phyloP scores from a whole-genome alignment of 2,329 filamentous ascomycete species.

The Ophiostoma piceae region DNA sequence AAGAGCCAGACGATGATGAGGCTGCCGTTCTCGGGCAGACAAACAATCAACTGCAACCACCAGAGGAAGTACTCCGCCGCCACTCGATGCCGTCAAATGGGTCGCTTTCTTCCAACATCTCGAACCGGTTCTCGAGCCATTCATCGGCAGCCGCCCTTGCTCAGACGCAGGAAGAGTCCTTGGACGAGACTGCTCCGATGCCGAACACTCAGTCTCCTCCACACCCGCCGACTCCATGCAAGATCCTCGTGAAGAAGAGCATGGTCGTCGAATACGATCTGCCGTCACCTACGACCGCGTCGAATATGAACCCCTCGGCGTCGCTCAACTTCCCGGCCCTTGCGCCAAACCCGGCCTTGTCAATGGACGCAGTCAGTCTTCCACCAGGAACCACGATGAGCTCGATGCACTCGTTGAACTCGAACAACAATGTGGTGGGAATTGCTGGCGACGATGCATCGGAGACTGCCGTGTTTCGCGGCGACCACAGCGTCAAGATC shows the following conservation, averaged over 20 bases:
- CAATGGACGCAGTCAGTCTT: neutral
- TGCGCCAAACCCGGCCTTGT: neutral
- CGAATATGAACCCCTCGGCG: neutral
- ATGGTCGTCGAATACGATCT: conserved; percentile 16
- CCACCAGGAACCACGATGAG: neutral
- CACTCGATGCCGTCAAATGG: neutral
- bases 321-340: neutral
- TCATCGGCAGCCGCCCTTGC: neutral
- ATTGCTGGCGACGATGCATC: neutral
- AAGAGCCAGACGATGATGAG: conserved; percentile 6
- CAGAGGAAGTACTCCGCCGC: neutral
- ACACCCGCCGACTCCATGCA: neutral
- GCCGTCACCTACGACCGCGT: neutral
- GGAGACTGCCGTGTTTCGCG: neutral
- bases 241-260: conserved; percentile 23
- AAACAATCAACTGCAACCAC: conserved; percentile 1
- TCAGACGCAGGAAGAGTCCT: neutral
- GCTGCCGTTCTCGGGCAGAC: neutral
- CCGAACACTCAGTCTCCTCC: neutral
- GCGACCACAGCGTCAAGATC: neutral
- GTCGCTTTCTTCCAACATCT: neutral
- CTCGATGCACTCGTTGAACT: neutral
- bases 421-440: neutral
- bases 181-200: neutral
- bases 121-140: neutral